Evolutionary conservation across 352 stramenopile genomes (phyloP).

Genomic region (Pythium rhizo-oryzae): DNA sequence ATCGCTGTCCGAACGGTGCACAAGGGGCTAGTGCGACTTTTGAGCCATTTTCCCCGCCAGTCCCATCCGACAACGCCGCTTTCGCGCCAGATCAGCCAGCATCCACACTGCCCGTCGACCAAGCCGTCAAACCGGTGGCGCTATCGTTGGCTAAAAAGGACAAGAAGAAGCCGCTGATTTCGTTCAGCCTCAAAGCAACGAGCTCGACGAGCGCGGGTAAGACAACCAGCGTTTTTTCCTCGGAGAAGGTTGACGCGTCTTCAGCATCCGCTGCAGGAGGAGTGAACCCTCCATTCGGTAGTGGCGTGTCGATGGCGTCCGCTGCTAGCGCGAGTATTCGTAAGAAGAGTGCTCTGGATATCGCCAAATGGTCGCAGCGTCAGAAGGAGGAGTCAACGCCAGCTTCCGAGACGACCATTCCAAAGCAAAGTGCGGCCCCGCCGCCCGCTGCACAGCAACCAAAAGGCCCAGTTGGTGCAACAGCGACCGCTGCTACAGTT

Average conservation of each 20-base stretch:
- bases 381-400: slow-evolving; percentile 29
- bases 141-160: slow-evolving; percentile 45
- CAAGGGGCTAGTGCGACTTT: slow-evolving; percentile 42
- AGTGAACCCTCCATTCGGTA: background rate
- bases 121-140: slow-evolving; percentile 9
- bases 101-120: background rate
- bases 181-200: slow-evolving; percentile 52
- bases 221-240: slow-evolving; percentile 12
- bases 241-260: background rate
- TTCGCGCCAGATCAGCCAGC: background rate
- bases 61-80: slow-evolving; percentile 46
- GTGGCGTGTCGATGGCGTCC: slow-evolving; percentile 20
- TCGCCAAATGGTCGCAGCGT: slow-evolving; percentile 82
- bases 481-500: slow-evolving; percentile 37
- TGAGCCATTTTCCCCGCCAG: slow-evolving; percentile 45
- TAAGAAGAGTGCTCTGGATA: slow-evolving; percentile 77
- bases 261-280: background rate
- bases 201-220: background rate
- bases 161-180: slow-evolving; percentile 75
- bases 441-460: background rate
- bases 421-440: background rate
- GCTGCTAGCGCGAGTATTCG: slow-evolving; percentile 44
- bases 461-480: background rate
- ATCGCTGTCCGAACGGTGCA: slow-evolving; percentile 36
- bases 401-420: background rate